A percentile compares a stretch with the other conserved stretches of the same genome.
phyloP scores from a whole-genome alignment of 139 green algal species.

The Closterium sp. region DNA sequence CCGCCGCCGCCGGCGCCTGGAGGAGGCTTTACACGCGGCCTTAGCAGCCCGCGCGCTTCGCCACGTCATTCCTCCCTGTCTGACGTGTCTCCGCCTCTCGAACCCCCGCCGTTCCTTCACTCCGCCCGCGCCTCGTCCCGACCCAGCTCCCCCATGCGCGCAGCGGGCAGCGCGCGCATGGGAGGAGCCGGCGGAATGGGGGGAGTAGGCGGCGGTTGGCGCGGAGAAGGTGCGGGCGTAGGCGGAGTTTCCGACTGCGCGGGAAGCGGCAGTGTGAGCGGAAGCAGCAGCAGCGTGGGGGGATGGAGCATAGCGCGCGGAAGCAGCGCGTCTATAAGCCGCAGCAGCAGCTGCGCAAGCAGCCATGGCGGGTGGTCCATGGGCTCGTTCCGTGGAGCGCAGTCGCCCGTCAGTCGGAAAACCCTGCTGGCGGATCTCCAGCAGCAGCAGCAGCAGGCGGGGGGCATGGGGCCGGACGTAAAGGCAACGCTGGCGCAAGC shows the following conservation, averaged over 20 bases:
- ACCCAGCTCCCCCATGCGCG: background rate
- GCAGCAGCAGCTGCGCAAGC: background rate
- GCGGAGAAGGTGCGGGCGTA: background rate
- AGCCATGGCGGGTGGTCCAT: background rate
- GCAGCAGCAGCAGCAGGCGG: background rate
- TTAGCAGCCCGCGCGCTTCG: too few relatives aligned
- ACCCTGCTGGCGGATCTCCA: background rate
- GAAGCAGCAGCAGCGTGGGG: background rate
- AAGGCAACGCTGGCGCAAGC: background rate
- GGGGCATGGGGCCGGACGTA: background rate
- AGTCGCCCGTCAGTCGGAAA: background rate
- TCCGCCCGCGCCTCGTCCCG: background rate
- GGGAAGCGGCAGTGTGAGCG: background rate
- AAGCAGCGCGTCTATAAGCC: background rate
- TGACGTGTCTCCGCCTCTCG: background rate
- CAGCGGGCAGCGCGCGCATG: background rate
- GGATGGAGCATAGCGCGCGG: background rate
- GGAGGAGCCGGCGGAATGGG: background rate
- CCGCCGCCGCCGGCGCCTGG: too few relatives aligned
- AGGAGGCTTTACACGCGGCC: background rate
- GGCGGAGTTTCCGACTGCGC: background rate
- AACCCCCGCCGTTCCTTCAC: background rate
- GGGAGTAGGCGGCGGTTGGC: background rate
- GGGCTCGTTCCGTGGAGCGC: background rate
- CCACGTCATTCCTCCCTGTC: background rate